phyloP scores from a whole-genome alignment of 768 basidiomycete species.

The Macrolepiota dolichaula region DNA sequence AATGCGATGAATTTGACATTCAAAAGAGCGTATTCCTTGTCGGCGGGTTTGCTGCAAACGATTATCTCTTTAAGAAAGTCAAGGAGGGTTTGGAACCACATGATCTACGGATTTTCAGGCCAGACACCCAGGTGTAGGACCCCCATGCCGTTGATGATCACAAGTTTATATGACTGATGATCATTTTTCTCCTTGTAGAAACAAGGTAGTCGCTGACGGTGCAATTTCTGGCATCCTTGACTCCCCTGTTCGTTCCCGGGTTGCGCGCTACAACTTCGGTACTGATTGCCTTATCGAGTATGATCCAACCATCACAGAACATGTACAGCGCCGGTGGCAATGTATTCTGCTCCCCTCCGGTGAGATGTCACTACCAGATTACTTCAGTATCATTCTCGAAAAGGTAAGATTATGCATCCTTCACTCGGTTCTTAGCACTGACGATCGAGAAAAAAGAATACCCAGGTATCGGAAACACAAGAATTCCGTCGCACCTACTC shows the following conservation, averaged over 20 bases:
- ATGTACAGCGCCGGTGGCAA: slow-evolving; percentile 28
- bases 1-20: background rate
- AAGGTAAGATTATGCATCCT: slow-evolving; percentile 27
- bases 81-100: slow-evolving; percentile 31
- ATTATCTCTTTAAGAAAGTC: slow-evolving; percentile 47
- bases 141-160: background rate
- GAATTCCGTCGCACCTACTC: slow-evolving; percentile 27
- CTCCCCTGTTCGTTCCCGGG: slow-evolving; percentile 44
- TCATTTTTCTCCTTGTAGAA: slow-evolving; percentile 14
- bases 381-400: slow-evolving; percentile 39
- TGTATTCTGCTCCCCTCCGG: slow-evolving; percentile 35
- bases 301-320: slow-evolving; percentile 34
- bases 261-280: slow-evolving; percentile 48
- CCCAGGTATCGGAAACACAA: slow-evolving; percentile 39
- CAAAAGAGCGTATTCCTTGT: slow-evolving; percentile 38
- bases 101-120: slow-evolving; percentile 42
- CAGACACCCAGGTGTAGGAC: slow-evolving; percentile 54
- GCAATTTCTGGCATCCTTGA: slow-evolving; percentile 41
- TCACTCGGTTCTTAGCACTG: background rate
- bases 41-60: slow-evolving; percentile 57
- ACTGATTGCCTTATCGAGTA: slow-evolving; percentile 33
- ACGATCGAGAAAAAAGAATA: slow-evolving; percentile 29
- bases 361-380: slow-evolving; percentile 32
- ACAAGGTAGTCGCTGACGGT: slow-evolving; percentile 54
- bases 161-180: background rate